These are phyloP conservation scores for Botrytis cinerea DNA, from an alignment of 2,329 filamentous ascomycete genomes.

Conservation along the genomic window DNA sequence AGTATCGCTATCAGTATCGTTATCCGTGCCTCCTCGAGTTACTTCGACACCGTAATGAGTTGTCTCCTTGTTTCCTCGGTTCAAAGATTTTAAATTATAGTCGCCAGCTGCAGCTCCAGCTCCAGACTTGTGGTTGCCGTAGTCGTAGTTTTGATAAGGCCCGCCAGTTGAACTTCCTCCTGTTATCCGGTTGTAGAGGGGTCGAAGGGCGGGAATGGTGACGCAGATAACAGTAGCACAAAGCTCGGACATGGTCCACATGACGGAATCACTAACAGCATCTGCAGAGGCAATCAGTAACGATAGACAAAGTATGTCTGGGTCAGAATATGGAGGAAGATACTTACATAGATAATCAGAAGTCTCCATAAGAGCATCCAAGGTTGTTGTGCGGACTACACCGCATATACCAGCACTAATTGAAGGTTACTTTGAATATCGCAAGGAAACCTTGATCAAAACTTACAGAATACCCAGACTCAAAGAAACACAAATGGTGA, in stretches of 20 bases:
- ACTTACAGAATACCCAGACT: slow-evolving; percentile 18
- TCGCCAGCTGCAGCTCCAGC: not conserved
- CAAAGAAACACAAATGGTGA: slow-evolving; percentile 11
- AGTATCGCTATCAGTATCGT: slow-evolving; percentile 17
- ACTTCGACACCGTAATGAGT: slow-evolving; percentile 3
- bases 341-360: slow-evolving; percentile 17
- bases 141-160: slow-evolving; percentile 15
- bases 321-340: too few species aligned
- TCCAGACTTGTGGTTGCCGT: not conserved
- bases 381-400: not conserved
- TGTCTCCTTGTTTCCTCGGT: not conserved
- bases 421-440: not conserved
- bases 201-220: slow-evolving; percentile 17
- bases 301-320: not conserved
- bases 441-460: too few species aligned
- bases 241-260: slow-evolving; percentile 22
- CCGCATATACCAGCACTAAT: slow-evolving; percentile 1
- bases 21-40: not conserved
- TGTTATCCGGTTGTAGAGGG: slow-evolving; percentile 12
- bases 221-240: slow-evolving; percentile 14
- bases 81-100: not conserved
- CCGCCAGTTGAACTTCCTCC: slow-evolving; percentile 1
- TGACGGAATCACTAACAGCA: slow-evolving; percentile 19
- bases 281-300: not conserved
- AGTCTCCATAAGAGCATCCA: slow-evolving; percentile 5